Percentiles rank a stretch among this genome's conserved stretches.
phyloP scores from a whole-genome alignment of 208 protist species.

The Crithidia bombi region DNA sequence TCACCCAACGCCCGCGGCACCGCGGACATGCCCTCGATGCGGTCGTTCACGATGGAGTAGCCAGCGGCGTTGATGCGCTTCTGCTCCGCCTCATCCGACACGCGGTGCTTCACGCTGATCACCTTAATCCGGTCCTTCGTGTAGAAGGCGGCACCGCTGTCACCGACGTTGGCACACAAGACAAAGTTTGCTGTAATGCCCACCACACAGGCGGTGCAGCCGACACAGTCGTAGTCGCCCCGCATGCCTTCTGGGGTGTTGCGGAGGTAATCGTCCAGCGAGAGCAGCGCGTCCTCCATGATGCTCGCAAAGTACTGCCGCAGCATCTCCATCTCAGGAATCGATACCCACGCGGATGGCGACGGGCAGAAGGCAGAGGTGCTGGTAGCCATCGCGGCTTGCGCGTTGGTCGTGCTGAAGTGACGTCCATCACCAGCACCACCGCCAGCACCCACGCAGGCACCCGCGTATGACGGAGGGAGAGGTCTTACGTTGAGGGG shows the following conservation, averaged over 20 bases:
- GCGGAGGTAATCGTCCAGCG: constrained; percentile 59
- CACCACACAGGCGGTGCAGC: constrained; percentile 82
- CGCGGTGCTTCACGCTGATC: constrained; percentile 71
- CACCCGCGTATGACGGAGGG: neutral
- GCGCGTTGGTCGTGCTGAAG: constrained; percentile 2
- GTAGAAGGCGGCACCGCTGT: constrained; percentile 80
- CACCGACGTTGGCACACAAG: constrained; percentile 80
- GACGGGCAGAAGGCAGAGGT: constrained; percentile 9
- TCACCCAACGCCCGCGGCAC: constrained; percentile 84
- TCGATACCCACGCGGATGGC: constrained; percentile 30
- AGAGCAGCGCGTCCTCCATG: constrained; percentile 78
- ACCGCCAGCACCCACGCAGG: neutral
- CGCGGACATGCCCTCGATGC: constrained; percentile 83
- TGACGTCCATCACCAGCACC: no score
- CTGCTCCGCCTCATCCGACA: constrained; percentile 51
- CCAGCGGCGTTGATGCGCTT: constrained; percentile 64
- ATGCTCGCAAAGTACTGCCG: constrained; percentile 67
- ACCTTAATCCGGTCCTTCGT: constrained; percentile 39
- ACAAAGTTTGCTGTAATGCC: constrained; percentile 79
- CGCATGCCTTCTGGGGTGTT: constrained; percentile 50
- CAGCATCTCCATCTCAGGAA: constrained; percentile 70
- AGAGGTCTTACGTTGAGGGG: neutral
- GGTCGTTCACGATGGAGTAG: constrained; percentile 51
- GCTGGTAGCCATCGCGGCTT: constrained; percentile 2
- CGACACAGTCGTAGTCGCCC: constrained; percentile 75